Conservation (phyloP, 1,284 basidiomycete species). For the Volvariella volvacea region DNA sequence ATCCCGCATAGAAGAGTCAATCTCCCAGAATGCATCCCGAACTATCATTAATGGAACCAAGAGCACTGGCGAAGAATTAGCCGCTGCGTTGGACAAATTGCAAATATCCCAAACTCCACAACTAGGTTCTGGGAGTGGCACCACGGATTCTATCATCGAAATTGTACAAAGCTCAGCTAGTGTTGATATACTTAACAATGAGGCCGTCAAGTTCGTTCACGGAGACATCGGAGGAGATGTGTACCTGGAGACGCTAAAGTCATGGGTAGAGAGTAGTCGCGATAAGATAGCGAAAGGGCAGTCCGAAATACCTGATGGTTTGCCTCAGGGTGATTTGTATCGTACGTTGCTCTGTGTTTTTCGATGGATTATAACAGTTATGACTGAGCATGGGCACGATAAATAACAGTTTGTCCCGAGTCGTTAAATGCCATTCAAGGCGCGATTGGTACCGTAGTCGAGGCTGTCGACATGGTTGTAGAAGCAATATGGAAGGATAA, state of each 20-base stretch:
- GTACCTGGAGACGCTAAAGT: constrained; percentile 56
- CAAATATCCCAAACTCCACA: constrained; percentile 34
- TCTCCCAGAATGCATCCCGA: neutral
- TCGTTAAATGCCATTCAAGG: constrained; percentile 73
- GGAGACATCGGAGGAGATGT: constrained; percentile 62
- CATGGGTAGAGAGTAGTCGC: constrained; percentile 59
- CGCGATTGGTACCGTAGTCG: constrained; percentile 73
- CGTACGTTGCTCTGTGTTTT: constrained; percentile 49
- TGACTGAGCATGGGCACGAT: neutral
- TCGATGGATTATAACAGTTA: constrained; percentile 9
- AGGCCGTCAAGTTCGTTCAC: constrained; percentile 71
- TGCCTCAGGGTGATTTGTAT: constrained; percentile 82
- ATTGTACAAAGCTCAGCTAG: constrained; percentile 48
- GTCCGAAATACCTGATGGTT: constrained; percentile 73
- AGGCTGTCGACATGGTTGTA: constrained; percentile 73
- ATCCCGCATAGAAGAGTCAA: constrained; percentile 58
- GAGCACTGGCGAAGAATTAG: constrained; percentile 3
- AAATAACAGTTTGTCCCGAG: constrained; percentile 62
- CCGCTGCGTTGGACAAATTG: constrained; percentile 43
- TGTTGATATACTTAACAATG: constrained; percentile 48
- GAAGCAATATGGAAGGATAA: too few relatives aligned
- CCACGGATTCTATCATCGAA: constrained; percentile 19
- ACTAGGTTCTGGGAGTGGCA: constrained; percentile 6
- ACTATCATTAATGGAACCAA: neutral
- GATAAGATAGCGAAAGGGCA: constrained; percentile 59